phyloP scores from a whole-genome alignment of 225 moss, liverwort and hornwort species.

The Physcomitrium patens region DNA sequence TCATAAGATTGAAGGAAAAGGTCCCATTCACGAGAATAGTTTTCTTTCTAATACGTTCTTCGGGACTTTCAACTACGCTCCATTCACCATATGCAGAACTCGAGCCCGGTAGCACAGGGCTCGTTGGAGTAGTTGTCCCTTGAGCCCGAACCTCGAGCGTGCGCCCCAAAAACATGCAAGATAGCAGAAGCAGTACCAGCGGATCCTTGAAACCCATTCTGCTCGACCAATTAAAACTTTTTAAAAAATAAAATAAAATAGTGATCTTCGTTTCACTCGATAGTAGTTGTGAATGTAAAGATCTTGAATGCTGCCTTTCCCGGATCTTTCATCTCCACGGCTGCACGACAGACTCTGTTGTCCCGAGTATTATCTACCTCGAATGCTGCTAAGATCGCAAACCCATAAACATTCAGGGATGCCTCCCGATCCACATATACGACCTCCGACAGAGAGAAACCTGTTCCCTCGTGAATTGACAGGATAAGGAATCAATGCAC shows the following conservation, averaged over 20 bases:
- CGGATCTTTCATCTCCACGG: constrained; percentile 6
- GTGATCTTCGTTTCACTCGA: constrained; percentile 14
- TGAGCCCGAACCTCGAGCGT: constrained; percentile 29
- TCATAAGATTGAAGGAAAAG: constrained; percentile 27
- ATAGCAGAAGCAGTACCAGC: constrained; percentile 31
- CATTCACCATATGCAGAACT: fast-evolving
- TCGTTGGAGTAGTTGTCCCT: background rate
- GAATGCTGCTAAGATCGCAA: background rate
- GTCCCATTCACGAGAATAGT: background rate
- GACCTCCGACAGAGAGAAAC: background rate
- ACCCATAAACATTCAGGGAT: background rate
- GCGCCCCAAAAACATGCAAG: constrained; percentile 33
- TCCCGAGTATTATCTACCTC: background rate
- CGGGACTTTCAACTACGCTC: fast-evolving
- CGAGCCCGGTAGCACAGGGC: background rate
- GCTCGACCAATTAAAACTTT: background rate
- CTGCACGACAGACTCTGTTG: background rate
- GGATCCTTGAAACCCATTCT: constrained; percentile 37
- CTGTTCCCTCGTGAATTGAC: background rate
- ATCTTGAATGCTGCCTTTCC: background rate
- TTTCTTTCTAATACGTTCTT: fast-evolving
- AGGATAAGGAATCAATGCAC: background rate
- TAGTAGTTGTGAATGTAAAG: background rate
- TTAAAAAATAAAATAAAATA: too few species aligned
- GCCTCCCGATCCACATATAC: constrained; percentile 21